These are phyloP conservation scores for Lasiosphaeriaceae sp. DNA, from an alignment of 495 filamentous ascomycete genomes.

Conservation along the genomic window DNA sequence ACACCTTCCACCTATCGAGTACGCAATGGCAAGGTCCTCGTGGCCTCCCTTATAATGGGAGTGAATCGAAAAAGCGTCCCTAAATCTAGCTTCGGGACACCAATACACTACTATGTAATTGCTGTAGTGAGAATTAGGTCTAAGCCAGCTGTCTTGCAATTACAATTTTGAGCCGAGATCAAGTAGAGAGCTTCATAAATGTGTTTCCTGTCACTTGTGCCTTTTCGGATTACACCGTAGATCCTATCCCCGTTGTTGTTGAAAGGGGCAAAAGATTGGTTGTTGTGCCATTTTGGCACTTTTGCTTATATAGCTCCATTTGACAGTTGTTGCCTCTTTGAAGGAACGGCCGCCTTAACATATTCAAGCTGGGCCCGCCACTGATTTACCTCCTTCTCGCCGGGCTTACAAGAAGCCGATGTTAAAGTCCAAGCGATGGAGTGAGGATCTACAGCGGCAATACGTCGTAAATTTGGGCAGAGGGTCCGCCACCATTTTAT, in stretches of 20 bases:
- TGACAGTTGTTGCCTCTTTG: not conserved
- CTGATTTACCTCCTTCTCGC: not conserved
- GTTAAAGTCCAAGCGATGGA: not conserved
- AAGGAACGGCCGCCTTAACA: not conserved
- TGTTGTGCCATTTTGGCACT: too few relatives aligned
- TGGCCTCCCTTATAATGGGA: not conserved
- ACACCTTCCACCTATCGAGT: not conserved
- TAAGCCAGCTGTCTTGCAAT: too few relatives aligned
- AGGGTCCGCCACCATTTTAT: not conserved
- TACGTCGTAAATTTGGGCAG: not conserved
- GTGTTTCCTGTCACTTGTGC: too few relatives aligned
- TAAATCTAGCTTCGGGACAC: too few relatives aligned
- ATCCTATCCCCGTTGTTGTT: not conserved
- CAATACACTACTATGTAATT: too few relatives aligned
- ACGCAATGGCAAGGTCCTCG: conserved; percentile 1
- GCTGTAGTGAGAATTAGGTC: too few relatives aligned
- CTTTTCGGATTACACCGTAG: not conserved
- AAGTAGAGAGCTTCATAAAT: too few relatives aligned
- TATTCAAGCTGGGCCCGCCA: not conserved
- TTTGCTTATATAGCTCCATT: too few relatives aligned
- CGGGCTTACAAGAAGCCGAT: not conserved
- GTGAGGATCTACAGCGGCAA: not conserved
- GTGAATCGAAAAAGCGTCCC: too few relatives aligned
- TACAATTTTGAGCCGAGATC: too few relatives aligned
- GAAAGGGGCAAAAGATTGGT: too few relatives aligned